A percentile compares a stretch with the other conserved stretches of the same genome.
Evolutionary conservation across 106 monocot species (phyloP).

Genomic region (Cymbidium sinense): DNA sequence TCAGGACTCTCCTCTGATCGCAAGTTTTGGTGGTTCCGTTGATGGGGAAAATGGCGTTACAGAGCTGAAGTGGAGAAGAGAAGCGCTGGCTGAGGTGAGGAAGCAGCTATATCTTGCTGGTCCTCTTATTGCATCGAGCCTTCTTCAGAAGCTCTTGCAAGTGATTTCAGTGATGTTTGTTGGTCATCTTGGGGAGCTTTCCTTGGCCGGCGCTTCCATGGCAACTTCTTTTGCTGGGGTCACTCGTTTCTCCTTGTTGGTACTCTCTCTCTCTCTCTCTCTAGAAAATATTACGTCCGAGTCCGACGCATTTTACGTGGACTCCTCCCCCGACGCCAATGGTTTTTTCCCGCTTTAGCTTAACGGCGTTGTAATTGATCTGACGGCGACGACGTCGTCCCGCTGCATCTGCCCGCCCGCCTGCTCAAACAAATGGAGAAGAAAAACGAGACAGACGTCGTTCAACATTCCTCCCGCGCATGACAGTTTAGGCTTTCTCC

Average conservation of each 20-base stretch:
- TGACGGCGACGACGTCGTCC: too few relatives aligned
- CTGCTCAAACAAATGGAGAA: too few relatives aligned
- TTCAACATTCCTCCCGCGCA: too few relatives aligned
- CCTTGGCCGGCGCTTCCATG: constrained; percentile 54
- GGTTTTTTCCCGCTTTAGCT: too few relatives aligned
- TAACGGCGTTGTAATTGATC: too few relatives aligned
- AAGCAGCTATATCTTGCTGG: constrained; percentile 33
- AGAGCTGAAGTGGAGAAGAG: background rate
- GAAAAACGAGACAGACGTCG: too few relatives aligned
- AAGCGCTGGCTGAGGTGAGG: constrained; percentile 24
- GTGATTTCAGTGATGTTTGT: constrained; percentile 56
- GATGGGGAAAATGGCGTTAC: background rate
- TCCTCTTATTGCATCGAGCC: constrained; percentile 34
- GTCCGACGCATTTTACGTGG: too few relatives aligned
- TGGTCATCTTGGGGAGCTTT: constrained; percentile 56
- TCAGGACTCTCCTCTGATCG: constrained; percentile 17
- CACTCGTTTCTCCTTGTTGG: constrained; percentile 48
- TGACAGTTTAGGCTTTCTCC: too few relatives aligned
- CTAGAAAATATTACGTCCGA: too few relatives aligned
- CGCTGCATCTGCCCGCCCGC: too few relatives aligned
- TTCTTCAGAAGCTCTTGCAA: constrained; percentile 35
- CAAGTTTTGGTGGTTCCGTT: background rate
- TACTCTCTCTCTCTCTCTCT: constrained; percentile 10
- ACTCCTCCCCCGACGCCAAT: too few relatives aligned
- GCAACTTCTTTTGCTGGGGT: constrained; percentile 54